Percentiles rank a stretch among this genome's conserved stretches.
Conservation (phyloP, 202 grass and related monocot genomes). For the Zizania palustris region DNA sequence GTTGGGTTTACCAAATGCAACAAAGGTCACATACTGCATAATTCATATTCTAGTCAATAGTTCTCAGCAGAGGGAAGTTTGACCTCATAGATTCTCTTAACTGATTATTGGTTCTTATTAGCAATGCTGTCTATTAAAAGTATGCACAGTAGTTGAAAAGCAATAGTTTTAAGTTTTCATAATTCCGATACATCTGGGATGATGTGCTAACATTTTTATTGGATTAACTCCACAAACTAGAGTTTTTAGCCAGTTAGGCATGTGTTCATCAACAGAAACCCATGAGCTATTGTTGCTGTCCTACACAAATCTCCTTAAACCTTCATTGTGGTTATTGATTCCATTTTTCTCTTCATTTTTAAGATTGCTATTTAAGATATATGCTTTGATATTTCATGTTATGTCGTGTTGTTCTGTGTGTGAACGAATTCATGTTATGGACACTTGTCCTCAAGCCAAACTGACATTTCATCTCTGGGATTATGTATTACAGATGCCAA, state of each 20-base stretch:
- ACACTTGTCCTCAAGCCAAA: conserved; percentile 18
- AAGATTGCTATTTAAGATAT: background rate
- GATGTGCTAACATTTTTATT: background rate
- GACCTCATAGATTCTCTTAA: background rate
- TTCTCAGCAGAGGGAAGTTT: background rate
- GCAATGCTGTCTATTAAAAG: background rate
- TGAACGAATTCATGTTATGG: background rate
- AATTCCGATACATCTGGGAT: background rate
- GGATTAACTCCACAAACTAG: background rate
- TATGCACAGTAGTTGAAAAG: background rate
- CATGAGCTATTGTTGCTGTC: conserved; percentile 5
- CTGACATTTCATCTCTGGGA: background rate
- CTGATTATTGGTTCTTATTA: conserved; percentile 25
- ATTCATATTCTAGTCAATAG: background rate
- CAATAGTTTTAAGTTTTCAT: background rate
- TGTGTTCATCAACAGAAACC: background rate
- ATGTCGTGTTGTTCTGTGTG: background rate
- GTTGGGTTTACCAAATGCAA: conserved; percentile 99
- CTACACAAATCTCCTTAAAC: conserved; percentile 8
- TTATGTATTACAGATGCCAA: conserved; percentile 72
- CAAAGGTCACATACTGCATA: conserved; percentile 54
- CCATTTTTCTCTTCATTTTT: background rate
- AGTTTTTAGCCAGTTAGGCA: no score
- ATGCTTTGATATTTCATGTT: conserved; percentile 26
- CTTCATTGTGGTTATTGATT: background rate